phyloP scores from a whole-genome alignment of 2,329 filamentous ascomycete genomes.

The Beauveria bassiana region DNA sequence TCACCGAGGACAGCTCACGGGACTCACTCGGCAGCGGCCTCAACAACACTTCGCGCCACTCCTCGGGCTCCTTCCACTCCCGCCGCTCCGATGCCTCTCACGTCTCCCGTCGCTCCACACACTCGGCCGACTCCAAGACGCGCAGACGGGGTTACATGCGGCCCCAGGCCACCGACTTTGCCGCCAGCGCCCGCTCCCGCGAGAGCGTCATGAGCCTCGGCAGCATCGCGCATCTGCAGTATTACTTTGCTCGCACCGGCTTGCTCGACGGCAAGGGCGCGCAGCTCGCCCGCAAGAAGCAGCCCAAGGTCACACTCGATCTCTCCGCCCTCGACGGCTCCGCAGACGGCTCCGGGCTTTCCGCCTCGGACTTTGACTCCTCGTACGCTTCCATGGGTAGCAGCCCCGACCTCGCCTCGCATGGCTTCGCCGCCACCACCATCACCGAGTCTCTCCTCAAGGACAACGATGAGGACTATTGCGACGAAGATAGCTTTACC shows the following conservation, averaged over 20 bases:
- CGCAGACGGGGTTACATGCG: slow-evolving; percentile 77
- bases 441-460: slow-evolving; percentile 41
- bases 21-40: slow-evolving; percentile 50
- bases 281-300: slow-evolving; percentile 67
- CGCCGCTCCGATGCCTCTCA: slow-evolving; percentile 35
- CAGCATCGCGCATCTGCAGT: slow-evolving; percentile 94
- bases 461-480: slow-evolving; percentile 32
- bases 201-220: slow-evolving; percentile 95
- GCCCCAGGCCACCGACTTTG: slow-evolving; percentile 81
- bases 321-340: slow-evolving; percentile 41
- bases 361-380: slow-evolving; percentile 46
- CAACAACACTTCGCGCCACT: slow-evolving; percentile 48
- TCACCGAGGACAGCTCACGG: slow-evolving; percentile 39
- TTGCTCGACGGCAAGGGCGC: slow-evolving; percentile 89
- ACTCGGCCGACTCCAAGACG: slow-evolving; percentile 31
- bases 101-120: slow-evolving; percentile 38
- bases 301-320: slow-evolving; percentile 52
- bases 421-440: slow-evolving; percentile 28
- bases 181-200: slow-evolving; percentile 78
- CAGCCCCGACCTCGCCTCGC: slow-evolving; percentile 46
- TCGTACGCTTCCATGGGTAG: slow-evolving; percentile 53
- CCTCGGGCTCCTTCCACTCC: slow-evolving; percentile 49
- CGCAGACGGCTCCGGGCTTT: slow-evolving; percentile 27
- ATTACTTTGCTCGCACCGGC: slow-evolving; percentile 95
- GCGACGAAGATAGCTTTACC: slow-evolving; percentile 50